Conservation (phyloP, 1,139 yeast species). For the Pichia sp. region DNA sequence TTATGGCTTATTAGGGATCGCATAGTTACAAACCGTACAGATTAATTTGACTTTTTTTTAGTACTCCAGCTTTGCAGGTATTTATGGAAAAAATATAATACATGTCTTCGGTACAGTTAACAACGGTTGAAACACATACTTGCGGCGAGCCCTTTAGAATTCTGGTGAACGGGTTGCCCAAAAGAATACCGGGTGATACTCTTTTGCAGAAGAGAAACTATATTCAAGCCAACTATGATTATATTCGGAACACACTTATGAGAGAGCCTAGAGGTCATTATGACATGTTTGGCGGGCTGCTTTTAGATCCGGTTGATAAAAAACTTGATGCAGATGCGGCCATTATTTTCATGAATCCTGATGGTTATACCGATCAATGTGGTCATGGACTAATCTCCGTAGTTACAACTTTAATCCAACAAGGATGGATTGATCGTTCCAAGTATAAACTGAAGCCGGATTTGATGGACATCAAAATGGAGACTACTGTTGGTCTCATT, state of each 20-base stretch:
- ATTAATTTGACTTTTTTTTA: too few relatives aligned
- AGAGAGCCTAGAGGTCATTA: constrained; percentile 24
- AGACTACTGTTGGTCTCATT: constrained; percentile 20
- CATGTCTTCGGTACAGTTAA: constrained; percentile 8
- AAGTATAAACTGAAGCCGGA: constrained; percentile 16
- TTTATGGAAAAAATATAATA: background rate
- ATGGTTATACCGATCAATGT: constrained; percentile 23
- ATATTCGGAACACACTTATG: constrained; percentile 19
- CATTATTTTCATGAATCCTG: constrained; percentile 19
- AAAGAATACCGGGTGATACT: constrained; percentile 16
- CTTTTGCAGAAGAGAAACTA: constrained; percentile 17
- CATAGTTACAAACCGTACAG: too few relatives aligned
- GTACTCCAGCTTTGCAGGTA: too few relatives aligned
- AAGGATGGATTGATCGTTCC: constrained; percentile 16
- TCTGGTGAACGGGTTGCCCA: constrained; percentile 18
- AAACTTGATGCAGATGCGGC: constrained; percentile 18
- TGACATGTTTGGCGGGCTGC: constrained; percentile 23
- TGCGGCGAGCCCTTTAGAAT: constrained; percentile 22
- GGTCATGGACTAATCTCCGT: constrained; percentile 23
- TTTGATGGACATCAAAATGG: constrained; percentile 13
- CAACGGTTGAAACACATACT: constrained; percentile 24
- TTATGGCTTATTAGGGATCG: too few relatives aligned
- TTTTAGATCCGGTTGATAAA: constrained; percentile 14
- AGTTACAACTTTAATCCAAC: constrained; percentile 15
- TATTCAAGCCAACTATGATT: constrained; percentile 16